Evolutionary conservation across 192 early-diverging fungal genomes (phyloP).

Genomic region (Entomortierella parvispora): DNA sequence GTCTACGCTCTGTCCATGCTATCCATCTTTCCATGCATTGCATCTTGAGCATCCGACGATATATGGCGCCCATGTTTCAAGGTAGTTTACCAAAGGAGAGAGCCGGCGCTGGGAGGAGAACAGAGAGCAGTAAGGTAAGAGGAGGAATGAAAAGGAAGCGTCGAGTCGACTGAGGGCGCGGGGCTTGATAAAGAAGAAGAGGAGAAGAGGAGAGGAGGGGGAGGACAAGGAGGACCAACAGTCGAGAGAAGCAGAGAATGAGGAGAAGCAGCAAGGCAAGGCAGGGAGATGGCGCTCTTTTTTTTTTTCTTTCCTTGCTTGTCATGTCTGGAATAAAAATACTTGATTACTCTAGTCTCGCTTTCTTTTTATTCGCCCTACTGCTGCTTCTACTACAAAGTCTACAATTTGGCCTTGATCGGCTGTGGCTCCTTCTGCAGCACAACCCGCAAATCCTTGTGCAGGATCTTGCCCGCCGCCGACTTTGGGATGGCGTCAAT

Average conservation of each 20-base stretch:
- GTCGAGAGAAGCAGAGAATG: neutral
- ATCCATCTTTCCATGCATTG: too few species aligned
- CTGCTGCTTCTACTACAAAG: neutral
- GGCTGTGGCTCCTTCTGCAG: conserved; percentile 16
- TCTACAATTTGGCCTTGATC: too few species aligned
- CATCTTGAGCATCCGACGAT: too few species aligned
- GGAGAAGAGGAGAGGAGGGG: neutral
- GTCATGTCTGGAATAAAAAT: neutral
- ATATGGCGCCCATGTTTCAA: too few species aligned
- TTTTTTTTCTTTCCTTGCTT: neutral
- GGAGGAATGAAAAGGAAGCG: neutral
- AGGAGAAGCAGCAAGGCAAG: neutral
- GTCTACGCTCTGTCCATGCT: too few species aligned
- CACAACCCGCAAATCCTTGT: conserved; percentile 59
- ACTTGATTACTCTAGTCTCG: neutral
- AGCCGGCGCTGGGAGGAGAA: too few species aligned
- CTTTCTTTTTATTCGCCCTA: neutral
- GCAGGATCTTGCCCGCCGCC: conserved; percentile 82
- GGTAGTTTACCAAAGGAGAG: too few species aligned
- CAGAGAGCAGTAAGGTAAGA: neutral
- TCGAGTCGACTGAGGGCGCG: too few species aligned
- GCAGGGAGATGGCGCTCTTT: neutral
- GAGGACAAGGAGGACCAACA: neutral
- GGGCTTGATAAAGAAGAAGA: neutral
- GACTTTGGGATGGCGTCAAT: conserved; percentile 77